Evolutionary conservation across 2,329 filamentous ascomycete species (phyloP), one percentile per base, ranked within the genome.

Genomic region (Clonostachys byssicola): DNA sequence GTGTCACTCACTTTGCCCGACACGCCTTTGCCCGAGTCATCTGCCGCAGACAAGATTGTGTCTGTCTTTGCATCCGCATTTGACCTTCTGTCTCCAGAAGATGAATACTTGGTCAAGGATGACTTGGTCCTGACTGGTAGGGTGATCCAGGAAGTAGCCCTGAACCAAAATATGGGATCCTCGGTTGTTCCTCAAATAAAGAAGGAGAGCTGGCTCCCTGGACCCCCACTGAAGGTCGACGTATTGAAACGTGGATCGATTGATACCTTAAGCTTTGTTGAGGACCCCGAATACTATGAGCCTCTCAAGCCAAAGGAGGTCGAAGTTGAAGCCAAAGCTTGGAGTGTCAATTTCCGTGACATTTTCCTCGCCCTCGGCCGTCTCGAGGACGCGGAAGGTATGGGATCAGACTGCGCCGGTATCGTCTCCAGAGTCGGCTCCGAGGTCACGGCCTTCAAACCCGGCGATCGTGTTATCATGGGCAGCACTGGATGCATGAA

Each of bases 291-390:
- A 12, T 39, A n/a, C 3, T 46, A 49, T 49, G 52, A 8, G 69
- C 72, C 50, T 53, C 68, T 14, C 54, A 67, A 12, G 57, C 59
- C 13, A 56, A 57, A 62, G n/a, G 52, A 66, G 44, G 49, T 69
- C 8, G 65, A 69, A 49, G 53, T 62, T 46, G 46, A 56, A 38
- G 47, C 54, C 43, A 44, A 50, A 12, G 60, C 55, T n/a, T 50
- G 51, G 8, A 47, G 52, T 6, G 41, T 59, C 17, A 51, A 55
- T 30, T 56, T 52, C 40, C 47, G 47, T 23, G 51, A 59, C 16
- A 49, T 56, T n/a, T 18, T 39, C 36, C 36, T n/a, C 14, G 36
- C 51, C 2, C 50, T 56, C 16, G 54, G 55, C 1, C 45, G 40
- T 47, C 40, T 46, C 17, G 44, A 46, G 30, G 44, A 46, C 18